A percentile compares a stretch with the other conserved stretches of the same genome.
These are phyloP conservation scores for Haematococcus lacustris DNA, from an alignment of 139 green algal genomes.

Conservation along the genomic window DNA sequence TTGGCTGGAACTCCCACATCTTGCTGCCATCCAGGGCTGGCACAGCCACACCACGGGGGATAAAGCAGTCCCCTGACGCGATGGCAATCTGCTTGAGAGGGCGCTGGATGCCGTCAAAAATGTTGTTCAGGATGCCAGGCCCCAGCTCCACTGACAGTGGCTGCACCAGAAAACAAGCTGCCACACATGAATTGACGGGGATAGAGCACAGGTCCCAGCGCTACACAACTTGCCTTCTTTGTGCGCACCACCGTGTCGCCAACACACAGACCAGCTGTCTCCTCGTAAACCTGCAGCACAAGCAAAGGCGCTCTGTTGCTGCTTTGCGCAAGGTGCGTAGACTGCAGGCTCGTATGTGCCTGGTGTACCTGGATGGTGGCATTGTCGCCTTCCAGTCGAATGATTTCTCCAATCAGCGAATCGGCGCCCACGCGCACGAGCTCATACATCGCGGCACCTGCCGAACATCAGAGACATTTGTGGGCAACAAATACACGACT, in stretches of 20 bases:
- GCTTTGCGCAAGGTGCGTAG: too few species aligned
- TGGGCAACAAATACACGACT: too few species aligned
- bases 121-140: conserved; percentile 92
- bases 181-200: too few species aligned
- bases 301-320: too few species aligned
- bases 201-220: too few species aligned
- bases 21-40: conserved; percentile 77
- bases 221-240: conserved; percentile 81
- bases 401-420: conserved; percentile 98
- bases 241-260: conserved; percentile 82
- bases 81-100: conserved; percentile 89
- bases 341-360: too few species aligned
- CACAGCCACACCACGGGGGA: conserved; percentile 91
- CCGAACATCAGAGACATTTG: too few species aligned
- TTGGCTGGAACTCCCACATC: conserved; percentile 89
- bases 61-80: conserved; percentile 81
- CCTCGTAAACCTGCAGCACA: conserved; percentile 98
- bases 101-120: conserved; percentile 99
- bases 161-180: conserved; percentile 40
- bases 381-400: conserved; percentile 92
- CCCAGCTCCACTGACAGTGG: conserved; percentile 94
- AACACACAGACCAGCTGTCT: conserved; percentile 93
- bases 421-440: conserved; percentile 92
- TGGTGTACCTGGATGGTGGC: conserved; percentile 97
- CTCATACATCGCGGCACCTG: conserved; percentile 95